Evolutionary conservation across 2,329 filamentous ascomycete species (phyloP).

Genomic region (Fusarium nelsonii): DNA sequence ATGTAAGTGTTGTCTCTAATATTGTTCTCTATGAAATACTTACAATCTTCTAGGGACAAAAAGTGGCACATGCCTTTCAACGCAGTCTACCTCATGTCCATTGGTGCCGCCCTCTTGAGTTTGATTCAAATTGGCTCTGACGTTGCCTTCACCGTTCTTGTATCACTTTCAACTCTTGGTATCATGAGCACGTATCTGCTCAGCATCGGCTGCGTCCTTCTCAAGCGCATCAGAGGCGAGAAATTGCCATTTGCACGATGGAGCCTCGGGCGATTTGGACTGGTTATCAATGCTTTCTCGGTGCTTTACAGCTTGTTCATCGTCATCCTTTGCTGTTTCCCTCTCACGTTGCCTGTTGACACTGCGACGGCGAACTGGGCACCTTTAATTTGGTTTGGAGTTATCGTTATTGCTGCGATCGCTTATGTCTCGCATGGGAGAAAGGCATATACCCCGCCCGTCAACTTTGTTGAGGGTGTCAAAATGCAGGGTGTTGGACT

Average conservation of each 20-base stretch:
- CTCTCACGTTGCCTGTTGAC: slow-evolving; percentile 14
- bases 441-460: slow-evolving; percentile 18
- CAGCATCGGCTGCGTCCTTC: slow-evolving; percentile 29
- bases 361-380: slow-evolving; percentile 30
- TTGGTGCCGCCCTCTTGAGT: slow-evolving; percentile 22
- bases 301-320: slow-evolving; percentile 34
- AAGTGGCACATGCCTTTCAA: slow-evolving; percentile 36
- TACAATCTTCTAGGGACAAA: not conserved
- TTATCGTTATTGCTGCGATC: slow-evolving; percentile 16
- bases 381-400: slow-evolving; percentile 30
- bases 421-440: slow-evolving; percentile 19
- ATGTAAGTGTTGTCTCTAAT: not conserved
- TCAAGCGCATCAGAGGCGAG: slow-evolving; percentile 29
- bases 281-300: slow-evolving; percentile 26
- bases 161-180: slow-evolving; percentile 24
- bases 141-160: slow-evolving; percentile 21
- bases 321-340: slow-evolving; percentile 32
- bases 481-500: slow-evolving; percentile 19
- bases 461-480: slow-evolving; percentile 28
- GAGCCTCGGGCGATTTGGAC: slow-evolving; percentile 17
- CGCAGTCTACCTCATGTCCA: slow-evolving; percentile 31
- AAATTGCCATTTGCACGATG: slow-evolving; percentile 20
- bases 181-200: slow-evolving; percentile 33
- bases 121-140: slow-evolving; percentile 31
- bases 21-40: fast-evolving